Base-by-base conservation (phyloP, 768 basidiomycete species). In the Strobilomyces confusus region DNA sequence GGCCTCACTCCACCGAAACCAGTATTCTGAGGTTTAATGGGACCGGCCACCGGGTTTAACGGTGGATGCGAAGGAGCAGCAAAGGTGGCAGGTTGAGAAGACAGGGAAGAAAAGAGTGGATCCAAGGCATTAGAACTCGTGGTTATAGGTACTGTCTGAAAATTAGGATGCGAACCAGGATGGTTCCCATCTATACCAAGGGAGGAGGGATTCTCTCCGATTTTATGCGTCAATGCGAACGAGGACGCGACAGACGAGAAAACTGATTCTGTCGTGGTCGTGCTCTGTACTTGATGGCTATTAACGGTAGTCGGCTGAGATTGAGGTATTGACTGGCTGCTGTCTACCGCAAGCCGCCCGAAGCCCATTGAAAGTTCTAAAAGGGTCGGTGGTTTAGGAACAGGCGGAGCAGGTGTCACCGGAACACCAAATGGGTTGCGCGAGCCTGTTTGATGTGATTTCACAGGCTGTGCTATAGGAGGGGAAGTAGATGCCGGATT, bases 381-480 rank as follows among this genome's bases (percentile, higher is more conserved):
- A 63, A 98, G 73, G 2, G 90, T 92, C 11, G 88, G 91, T 26
- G 77, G 80, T 66, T 85, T 88, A 1, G 90, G 88, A 25, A 89
- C 75, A 15, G 88, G 84, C 1, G 84, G 80, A 15, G 75, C 72
- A 22, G 81, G 73, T 9, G 78, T 77, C 6, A 80, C 75, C 5
- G 89, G 81, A 29, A 82, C 80, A 7, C 93, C 95, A 58, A 99
- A 99, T 4, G 97, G 97, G 77, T 99, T 99, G 60, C 83, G 85
- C 8, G 92, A 91, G 25, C 97, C 95, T 4, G 97, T 99, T 67
- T 88, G 84, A 67, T 98, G 95, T 7, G 93, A 78, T 61, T 83
- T 85, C 25, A 98, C 79, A 8, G 84, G 83, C 62, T 86, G 83
- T 3, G 78, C 75, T 4, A 73, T 58, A 34, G 79, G 77, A 5